Conservation (phyloP, 768 basidiomycete species). For the Kwoniella heveanensis region DNA sequence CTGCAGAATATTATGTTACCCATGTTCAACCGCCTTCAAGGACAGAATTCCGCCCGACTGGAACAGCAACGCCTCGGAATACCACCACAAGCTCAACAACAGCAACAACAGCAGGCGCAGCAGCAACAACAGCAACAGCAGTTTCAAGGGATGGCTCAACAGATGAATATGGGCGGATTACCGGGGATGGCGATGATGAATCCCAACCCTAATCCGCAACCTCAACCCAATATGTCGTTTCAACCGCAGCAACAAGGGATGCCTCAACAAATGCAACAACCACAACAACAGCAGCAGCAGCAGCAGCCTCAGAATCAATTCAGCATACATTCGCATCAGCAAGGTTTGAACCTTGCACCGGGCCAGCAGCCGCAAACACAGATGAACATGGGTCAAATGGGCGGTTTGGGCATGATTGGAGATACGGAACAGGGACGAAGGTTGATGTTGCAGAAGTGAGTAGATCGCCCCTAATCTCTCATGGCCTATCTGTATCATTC, state of each 20-base stretch:
- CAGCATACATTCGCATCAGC: conserved; percentile 37
- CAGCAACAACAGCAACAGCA: conserved; percentile 20
- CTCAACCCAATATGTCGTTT: conserved; percentile 1
- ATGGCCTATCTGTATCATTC: no score
- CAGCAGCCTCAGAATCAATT: conserved; percentile 12
- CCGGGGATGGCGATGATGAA: conserved; percentile 24
- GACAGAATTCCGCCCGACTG: conserved; percentile 21
- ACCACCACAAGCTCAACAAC: conserved; percentile 7
- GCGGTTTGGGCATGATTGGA: conserved; percentile 13
- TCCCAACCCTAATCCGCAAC: conserved; percentile 12
- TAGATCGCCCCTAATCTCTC: no score
- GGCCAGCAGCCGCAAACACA: conserved; percentile 16
- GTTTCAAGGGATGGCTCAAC: conserved; percentile 20
- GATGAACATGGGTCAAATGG: conserved; percentile 12
- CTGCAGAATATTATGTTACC: conserved; percentile 27
- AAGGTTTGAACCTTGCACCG: conserved; percentile 17
- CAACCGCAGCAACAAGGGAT: conserved; percentile 10
- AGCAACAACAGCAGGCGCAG: conserved; percentile 15
- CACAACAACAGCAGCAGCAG: conserved; percentile 23
- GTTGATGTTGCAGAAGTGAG: conserved; percentile 37
- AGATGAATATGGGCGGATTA: conserved; percentile 23
- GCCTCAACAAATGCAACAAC: conserved; percentile 18
- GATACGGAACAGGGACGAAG: conserved; percentile 31
- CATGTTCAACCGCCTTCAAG: conserved; percentile 24
- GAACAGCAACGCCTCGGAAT: conserved; percentile 24